Conservation (phyloP, 768 basidiomycete genomes). For the Mycena maculata region DNA sequence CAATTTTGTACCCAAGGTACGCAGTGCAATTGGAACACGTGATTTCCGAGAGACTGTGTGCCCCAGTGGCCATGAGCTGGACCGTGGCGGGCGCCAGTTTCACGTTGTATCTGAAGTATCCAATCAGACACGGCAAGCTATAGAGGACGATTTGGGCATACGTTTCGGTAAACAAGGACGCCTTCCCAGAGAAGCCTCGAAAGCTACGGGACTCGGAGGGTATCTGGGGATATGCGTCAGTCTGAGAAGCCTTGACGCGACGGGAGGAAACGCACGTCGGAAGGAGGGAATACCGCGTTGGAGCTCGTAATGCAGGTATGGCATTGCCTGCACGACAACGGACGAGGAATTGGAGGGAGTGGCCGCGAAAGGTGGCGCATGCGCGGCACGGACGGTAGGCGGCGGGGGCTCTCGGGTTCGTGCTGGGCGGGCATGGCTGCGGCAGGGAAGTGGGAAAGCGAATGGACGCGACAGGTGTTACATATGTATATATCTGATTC, state of each 20-base stretch:
- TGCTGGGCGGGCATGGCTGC: conserved; percentile 20
- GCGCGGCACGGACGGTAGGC: conserved; percentile 34
- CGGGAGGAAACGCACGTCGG: conserved; percentile 47
- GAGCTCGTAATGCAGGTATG: conserved; percentile 57
- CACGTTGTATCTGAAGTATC: conserved; percentile 58
- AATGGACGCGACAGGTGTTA: background rate
- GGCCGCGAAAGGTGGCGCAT: conserved; percentile 53
- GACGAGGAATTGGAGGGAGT: conserved; percentile 60
- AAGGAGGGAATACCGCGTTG: conserved; percentile 54
- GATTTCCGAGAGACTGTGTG: conserved; percentile 62
- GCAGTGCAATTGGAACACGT: conserved; percentile 54
- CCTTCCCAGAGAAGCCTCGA: conserved; percentile 68
- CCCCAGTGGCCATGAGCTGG: conserved; percentile 72
- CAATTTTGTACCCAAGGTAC: conserved; percentile 74
- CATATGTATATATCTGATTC: no score
- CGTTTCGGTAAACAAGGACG: conserved; percentile 68
- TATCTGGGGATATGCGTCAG: conserved; percentile 45
- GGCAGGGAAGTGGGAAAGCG: background rate
- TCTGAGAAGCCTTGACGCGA: background rate
- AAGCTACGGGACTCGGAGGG: conserved; percentile 60
- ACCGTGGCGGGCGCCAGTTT: conserved; percentile 57
- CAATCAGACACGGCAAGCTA: conserved; percentile 6
- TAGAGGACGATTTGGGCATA: conserved; percentile 42
- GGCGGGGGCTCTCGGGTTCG: conserved; percentile 38
- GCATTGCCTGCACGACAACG: conserved; percentile 60